Percentiles rank a stretch among this genome's conserved stretches.
These are phyloP conservation scores for Xerophyta viscosa DNA, from an alignment of 106 monocot genomes.

Conservation along the genomic window DNA sequence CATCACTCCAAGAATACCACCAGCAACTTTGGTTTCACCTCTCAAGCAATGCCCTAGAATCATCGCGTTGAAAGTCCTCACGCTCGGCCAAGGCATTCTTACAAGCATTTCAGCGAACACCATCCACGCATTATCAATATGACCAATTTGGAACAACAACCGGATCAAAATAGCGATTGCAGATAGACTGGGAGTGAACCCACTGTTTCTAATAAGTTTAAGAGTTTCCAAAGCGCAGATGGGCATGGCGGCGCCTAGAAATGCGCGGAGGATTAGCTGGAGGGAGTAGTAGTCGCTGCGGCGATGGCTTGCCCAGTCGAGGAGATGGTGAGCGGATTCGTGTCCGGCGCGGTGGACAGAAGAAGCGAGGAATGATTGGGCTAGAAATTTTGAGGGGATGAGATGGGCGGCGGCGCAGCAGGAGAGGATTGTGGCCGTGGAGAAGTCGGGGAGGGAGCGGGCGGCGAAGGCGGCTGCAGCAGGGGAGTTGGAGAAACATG, in stretches of 20 bases:
- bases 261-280: constrained; percentile 49
- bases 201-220: constrained; percentile 11
- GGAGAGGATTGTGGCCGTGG: constrained; percentile 8
- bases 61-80: constrained; percentile 51
- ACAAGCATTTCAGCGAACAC: constrained; percentile 46
- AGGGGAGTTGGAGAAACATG: constrained; percentile 10
- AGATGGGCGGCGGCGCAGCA: constrained; percentile 24
- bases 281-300: constrained; percentile 13
- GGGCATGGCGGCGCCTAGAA: constrained; percentile 41
- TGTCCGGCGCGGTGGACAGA: constrained; percentile 20
- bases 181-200: constrained; percentile 30
- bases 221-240: constrained; percentile 31
- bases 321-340: constrained; percentile 10
- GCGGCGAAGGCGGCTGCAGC: constrained; percentile 17
- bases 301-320: constrained; percentile 16
- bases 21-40: constrained; percentile 29
- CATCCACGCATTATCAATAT: constrained; percentile 25
- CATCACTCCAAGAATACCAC: constrained; percentile 54
- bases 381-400: constrained; percentile 23
- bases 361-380: constrained; percentile 40
- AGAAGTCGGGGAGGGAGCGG: constrained; percentile 15
- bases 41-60: constrained; percentile 65
- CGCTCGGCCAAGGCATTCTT: constrained; percentile 49
- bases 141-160: constrained; percentile 39
- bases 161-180: constrained; percentile 38